Conservation (phyloP, 2,329 filamentous ascomycete species). For the Ophiostoma australiae region DNA sequence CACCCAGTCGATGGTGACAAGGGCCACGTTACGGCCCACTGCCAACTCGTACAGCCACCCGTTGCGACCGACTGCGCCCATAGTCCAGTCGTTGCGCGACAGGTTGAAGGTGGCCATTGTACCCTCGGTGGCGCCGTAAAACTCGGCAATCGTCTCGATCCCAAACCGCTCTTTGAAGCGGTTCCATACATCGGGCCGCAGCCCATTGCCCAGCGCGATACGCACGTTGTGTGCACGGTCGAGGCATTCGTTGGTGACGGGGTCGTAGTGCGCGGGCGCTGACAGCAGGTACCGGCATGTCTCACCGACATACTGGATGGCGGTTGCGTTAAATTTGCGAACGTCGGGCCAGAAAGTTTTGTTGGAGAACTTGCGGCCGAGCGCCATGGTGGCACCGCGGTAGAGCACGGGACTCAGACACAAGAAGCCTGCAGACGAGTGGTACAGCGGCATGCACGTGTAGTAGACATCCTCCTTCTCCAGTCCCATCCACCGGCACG, state of each 20-base stretch:
- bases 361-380: conserved; percentile 75
- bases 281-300: conserved; percentile 77
- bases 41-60: conserved; percentile 58
- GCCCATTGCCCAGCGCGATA: conserved; percentile 75
- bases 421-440: conserved; percentile 70
- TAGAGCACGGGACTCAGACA: conserved; percentile 59
- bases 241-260: conserved; percentile 59
- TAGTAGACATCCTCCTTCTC: conserved; percentile 64
- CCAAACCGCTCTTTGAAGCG: conserved; percentile 76
- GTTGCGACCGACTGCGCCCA: conserved; percentile 72
- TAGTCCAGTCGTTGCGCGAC: conserved; percentile 64
- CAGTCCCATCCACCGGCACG: conserved; percentile 53
- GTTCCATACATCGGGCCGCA: conserved; percentile 82
- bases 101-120: conserved; percentile 66
- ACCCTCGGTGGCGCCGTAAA: conserved; percentile 76
- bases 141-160: conserved; percentile 68
- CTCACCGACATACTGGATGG: conserved; percentile 84
- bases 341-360: conserved; percentile 72
- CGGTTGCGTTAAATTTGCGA: conserved; percentile 63
- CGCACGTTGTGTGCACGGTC: conserved; percentile 71
- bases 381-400: conserved; percentile 59
- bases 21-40: conserved; percentile 45
- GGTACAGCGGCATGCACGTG: conserved; percentile 87
- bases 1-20: conserved; percentile 67
- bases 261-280: conserved; percentile 57